phyloP scores from a whole-genome alignment of 257 asterid genomes.

The Primulina eburnea region DNA sequence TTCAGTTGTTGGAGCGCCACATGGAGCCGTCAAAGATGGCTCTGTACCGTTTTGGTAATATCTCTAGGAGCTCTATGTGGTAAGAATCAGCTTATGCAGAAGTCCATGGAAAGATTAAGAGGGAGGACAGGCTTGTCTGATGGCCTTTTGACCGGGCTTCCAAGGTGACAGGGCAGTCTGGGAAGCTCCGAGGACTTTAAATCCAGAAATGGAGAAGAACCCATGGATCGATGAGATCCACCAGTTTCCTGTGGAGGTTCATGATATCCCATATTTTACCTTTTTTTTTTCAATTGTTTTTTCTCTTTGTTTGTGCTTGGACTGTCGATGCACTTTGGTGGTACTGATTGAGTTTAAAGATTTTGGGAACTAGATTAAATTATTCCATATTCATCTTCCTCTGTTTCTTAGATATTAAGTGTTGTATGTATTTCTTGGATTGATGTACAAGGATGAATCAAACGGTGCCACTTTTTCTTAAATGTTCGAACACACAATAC shows the following conservation, averaged over 20 bases:
- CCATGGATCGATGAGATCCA: slow-evolving; percentile 43
- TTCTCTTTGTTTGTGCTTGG: too few species aligned
- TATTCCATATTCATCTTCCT: neutral
- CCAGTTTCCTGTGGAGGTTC: slow-evolving; percentile 44
- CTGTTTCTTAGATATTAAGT: neutral
- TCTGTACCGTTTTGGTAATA: slow-evolving; percentile 70
- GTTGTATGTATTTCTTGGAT: neutral
- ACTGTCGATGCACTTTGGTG: too few species aligned
- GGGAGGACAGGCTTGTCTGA: too few species aligned
- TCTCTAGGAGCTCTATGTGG: slow-evolving; percentile 83
- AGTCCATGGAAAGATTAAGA: slow-evolving; percentile 42
- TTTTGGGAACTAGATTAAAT: neutral
- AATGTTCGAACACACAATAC: neutral
- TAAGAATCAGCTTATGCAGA: slow-evolving; percentile 65
- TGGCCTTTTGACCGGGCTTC: too few species aligned
- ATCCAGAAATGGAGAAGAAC: slow-evolving; percentile 39
- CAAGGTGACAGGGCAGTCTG: too few species aligned
- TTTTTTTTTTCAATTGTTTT: too few species aligned
- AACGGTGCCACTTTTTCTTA: neutral
- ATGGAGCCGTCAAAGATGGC: slow-evolving; percentile 89
- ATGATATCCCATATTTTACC: slow-evolving; percentile 25
- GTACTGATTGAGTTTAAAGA: too few species aligned
- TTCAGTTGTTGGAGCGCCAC: slow-evolving; percentile 70
- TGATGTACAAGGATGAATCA: neutral
- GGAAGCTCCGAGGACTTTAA: too few species aligned